Conservation (phyloP, 1,284 basidiomycete species). For the Cutaneotrichosporon sp. region DNA sequence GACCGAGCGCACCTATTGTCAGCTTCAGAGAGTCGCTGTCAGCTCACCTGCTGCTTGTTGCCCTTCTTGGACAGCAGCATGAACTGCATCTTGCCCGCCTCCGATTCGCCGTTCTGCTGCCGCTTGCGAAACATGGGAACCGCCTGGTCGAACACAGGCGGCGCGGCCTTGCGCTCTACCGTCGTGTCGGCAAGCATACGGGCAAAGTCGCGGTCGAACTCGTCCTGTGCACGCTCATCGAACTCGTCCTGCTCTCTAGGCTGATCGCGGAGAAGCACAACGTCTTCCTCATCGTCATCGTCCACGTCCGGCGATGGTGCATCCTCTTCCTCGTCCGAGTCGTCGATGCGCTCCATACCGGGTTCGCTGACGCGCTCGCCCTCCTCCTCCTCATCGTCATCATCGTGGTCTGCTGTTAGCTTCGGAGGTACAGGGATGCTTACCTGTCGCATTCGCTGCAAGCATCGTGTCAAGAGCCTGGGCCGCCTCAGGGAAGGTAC, state of each 20-base stretch:
- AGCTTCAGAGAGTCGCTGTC: background rate
- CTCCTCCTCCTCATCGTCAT: slow-evolving; percentile 27
- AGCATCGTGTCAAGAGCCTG: slow-evolving; percentile 86
- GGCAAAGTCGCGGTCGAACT: slow-evolving; percentile 93
- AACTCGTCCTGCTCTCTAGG: slow-evolving; percentile 51
- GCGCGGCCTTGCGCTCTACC: slow-evolving; percentile 74
- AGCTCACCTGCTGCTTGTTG: slow-evolving; percentile 80
- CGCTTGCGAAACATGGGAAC: slow-evolving; percentile 65
- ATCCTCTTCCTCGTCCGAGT: slow-evolving; percentile 64
- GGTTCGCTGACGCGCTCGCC: slow-evolving; percentile 37
- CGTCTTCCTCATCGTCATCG: slow-evolving; percentile 64
- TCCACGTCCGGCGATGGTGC: slow-evolving; percentile 16
- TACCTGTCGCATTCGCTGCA: slow-evolving; percentile 61
- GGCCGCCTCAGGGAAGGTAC: slow-evolving; percentile 80
- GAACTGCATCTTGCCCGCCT: slow-evolving; percentile 76
- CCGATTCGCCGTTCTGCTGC: slow-evolving; percentile 36
- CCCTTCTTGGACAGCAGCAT: slow-evolving; percentile 91
- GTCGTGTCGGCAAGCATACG: slow-evolving; percentile 90
- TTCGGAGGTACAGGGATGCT: no score
- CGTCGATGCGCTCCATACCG: slow-evolving; percentile 4
- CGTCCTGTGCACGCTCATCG: slow-evolving; percentile 80
- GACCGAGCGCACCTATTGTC: slow-evolving; percentile 70
- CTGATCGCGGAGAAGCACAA: slow-evolving; percentile 60
- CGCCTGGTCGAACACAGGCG: slow-evolving; percentile 82
- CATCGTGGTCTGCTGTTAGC: slow-evolving; percentile 16